Percentiles rank a stretch among this genome's conserved stretches.
These are phyloP conservation scores for Leccinellum albellum DNA, from an alignment of 768 basidiomycete species.

Conservation along the genomic window DNA sequence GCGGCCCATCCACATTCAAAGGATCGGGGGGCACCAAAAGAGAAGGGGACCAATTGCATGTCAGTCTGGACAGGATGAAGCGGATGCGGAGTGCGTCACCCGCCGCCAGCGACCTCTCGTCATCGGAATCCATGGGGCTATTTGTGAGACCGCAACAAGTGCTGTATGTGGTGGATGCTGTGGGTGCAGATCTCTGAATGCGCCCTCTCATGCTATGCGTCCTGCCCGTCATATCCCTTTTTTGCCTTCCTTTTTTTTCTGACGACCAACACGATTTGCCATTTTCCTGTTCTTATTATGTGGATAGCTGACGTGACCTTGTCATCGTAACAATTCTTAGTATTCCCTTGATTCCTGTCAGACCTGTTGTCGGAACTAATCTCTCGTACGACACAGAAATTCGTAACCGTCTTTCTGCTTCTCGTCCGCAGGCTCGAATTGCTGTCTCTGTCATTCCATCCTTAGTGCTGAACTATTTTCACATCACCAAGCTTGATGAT, in stretches of 20 bases:
- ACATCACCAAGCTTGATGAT: conserved; percentile 4
- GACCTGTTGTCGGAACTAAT: conserved; percentile 23
- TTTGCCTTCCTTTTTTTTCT: not conserved
- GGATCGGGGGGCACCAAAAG: conserved; percentile 39
- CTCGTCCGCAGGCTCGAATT: not conserved
- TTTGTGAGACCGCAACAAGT: conserved; percentile 87
- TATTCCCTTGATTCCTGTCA: conserved; percentile 10
- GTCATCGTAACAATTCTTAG: conserved; percentile 10
- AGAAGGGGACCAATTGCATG: conserved; percentile 52
- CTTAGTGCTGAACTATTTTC: not conserved
- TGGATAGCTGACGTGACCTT: conserved; percentile 9
- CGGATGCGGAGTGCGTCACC: conserved; percentile 68
- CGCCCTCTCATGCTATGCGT: not conserved
- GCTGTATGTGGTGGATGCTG: conserved; percentile 81
- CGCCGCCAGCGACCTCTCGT: conserved; percentile 53
- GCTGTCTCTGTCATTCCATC: not conserved
- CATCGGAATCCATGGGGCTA: conserved; percentile 63
- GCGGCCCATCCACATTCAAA: conserved; percentile 37
- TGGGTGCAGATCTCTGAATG: conserved; percentile 57
- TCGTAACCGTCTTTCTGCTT: conserved; percentile 16
- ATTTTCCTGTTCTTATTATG: not conserved
- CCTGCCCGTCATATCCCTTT: not conserved
- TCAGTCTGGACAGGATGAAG: conserved; percentile 44
- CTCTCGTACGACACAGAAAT: conserved; percentile 15
- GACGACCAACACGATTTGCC: conserved; percentile 9